Percentiles rank a stretch among this genome's conserved stretches.
phyloP scores from a whole-genome alignment of 441 rosid species.

The Gossypium gossypioides region DNA sequence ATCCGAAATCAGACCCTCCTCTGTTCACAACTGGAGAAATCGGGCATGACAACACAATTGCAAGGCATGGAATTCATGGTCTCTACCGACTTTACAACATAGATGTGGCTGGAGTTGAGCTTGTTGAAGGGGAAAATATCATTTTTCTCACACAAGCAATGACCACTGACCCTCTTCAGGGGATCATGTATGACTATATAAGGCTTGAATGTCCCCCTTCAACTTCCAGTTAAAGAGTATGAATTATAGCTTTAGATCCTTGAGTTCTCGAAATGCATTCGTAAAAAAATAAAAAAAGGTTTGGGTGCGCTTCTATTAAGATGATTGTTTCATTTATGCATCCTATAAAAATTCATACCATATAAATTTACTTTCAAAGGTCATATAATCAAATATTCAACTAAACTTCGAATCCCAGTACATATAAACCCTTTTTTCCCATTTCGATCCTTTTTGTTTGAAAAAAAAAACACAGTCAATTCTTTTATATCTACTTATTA shows the following conservation, averaged over 20 bases:
- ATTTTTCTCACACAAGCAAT: slow-evolving; percentile 60
- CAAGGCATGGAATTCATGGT: slow-evolving; percentile 91
- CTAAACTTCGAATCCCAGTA: too few relatives aligned
- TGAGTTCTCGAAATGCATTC: background rate
- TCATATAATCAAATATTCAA: too few relatives aligned
- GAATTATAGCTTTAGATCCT: background rate
- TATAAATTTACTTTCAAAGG: too few relatives aligned
- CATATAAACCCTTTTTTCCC: too few relatives aligned
- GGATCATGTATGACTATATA: slow-evolving; percentile 81
- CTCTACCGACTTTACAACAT: slow-evolving; percentile 63
- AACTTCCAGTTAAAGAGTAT: background rate
- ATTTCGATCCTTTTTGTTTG: too few relatives aligned
- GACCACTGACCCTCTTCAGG: slow-evolving; percentile 44
- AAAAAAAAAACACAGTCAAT: background rate
- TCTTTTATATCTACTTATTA: background rate
- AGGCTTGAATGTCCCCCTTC: slow-evolving; percentile 65
- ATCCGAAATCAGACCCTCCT: slow-evolving; percentile 31
- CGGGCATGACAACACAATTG: slow-evolving; percentile 78
- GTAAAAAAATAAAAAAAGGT: background rate
- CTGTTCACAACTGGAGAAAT: slow-evolving; percentile 58
- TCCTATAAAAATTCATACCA: too few relatives aligned
- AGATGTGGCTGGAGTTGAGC: slow-evolving; percentile 36
- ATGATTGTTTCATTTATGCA: too few relatives aligned
- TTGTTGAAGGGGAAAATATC: slow-evolving; percentile 52
- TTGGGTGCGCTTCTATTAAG: background rate